Evolutionary conservation across 805 yeast genomes (phyloP).

Genomic region (Saccharomyces jurei): DNA sequence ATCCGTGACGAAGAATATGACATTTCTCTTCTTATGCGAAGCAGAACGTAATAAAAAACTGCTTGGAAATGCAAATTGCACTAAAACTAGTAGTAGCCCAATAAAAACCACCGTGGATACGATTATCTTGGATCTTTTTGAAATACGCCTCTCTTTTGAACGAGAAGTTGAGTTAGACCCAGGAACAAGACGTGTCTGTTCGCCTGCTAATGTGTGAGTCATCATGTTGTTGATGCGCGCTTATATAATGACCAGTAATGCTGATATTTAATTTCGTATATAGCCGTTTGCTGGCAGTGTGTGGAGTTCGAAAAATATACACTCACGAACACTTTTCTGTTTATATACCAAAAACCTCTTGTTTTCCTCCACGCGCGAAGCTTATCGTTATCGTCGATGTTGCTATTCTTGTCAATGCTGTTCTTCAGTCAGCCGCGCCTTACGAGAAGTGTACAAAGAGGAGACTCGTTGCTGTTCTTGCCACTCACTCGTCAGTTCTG

Average conservation of each 20-base stretch:
- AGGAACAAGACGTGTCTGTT: neutral
- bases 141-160: neutral
- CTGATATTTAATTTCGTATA: neutral
- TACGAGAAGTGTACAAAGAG: slow-evolving; percentile 3
- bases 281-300: neutral
- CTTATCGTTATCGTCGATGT: neutral
- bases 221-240: neutral
- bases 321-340: neutral
- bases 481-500: slow-evolving; percentile 5
- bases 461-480: slow-evolving; percentile 8
- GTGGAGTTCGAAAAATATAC: neutral
- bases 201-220: neutral
- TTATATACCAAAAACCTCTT: neutral
- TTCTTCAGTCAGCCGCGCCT: neutral
- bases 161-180: neutral
- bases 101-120: neutral
- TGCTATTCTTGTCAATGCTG: slow-evolving; percentile 3
- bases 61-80: neutral
- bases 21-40: slow-evolving; percentile 47
- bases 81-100: neutral
- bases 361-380: neutral
- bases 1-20: slow-evolving; percentile 83
- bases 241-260: neutral
- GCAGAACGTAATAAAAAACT: neutral
- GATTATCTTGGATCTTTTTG: neutral